Evolutionary conservation across 345 rosid species (phyloP), one percentile per base, ranked within the genome.

Genomic region (Linum usitatissimum): DNA sequence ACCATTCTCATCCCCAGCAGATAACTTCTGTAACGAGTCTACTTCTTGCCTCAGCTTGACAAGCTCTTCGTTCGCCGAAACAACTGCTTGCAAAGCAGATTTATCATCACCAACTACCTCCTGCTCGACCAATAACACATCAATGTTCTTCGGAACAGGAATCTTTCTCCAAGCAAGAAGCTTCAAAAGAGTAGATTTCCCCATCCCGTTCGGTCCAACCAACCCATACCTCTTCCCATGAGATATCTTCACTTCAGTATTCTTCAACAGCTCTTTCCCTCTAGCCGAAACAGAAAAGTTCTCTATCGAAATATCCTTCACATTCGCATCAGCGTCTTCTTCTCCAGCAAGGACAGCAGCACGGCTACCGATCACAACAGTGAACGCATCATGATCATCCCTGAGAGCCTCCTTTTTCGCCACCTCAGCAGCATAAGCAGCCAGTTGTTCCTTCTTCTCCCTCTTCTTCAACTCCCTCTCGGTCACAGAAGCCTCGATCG

Each of bases 161-260:
- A 90, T 83, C 84, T 87, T 90, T 81, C 99, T 82, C 96, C 99
- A 93, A 45, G 96, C 95, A 68, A 93, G 88, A 62, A 90, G 89
- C 86, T 90, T 93, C 68, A 90, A 74, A 68, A 93, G 59, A 0
- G 99, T 90, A 68, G 99, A 93, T 76, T 93, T 93, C 18, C 99
- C 99, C 87, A 73, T 90, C 18, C 99, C 99, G 69, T 90, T 93
- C 0, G 96, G 97, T 59, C 99, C 97, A 36, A 93, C 87, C 75
- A 93, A 79, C 30, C 99, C 99, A 79, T 93, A 93, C 68, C 96
- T 86, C 77, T 83, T 90, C 31, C 96, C 99, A 67, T 90, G 99
- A 10, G 99, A 90, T 75, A 93, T 87, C 78, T 83, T 93, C 57
- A 90, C 88, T 14, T 91, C 76, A 2, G 96, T 74, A 77, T 87